Evolutionary conservation across 1,284 basidiomycete genomes (phyloP), one percentile per base, ranked within the genome.

Genomic region (Austroboletus niveus): DNA sequence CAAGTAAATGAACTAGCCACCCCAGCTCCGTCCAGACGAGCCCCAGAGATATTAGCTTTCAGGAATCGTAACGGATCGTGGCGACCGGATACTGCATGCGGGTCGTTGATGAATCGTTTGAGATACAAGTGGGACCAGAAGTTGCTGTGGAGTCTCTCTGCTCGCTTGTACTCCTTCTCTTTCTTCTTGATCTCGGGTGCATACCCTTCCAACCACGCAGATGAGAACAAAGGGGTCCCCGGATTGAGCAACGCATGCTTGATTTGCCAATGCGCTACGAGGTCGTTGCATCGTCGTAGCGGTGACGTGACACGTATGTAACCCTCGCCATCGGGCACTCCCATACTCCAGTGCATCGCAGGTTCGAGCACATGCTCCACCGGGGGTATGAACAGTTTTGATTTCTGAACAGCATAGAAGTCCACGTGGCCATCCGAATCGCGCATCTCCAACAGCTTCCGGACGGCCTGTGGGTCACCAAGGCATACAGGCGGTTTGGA

Each of bases 241-340:
- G 69, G 62, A 8, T 73, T 72, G 8, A 85, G 67, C n/a, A 98
- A 71, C 3, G 81, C 80, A 45, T 85, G 75, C 67, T 98, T 96
- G 69, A 99, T 83, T 69, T 98, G 95, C 93, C 94, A 99, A 72
- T 99, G 97, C 9, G 76, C 74, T 6, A 97, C 66, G 59, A 98
- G 71, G 71, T 99, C 97, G 39, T 76, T 71, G 69, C 86, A 98
- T 22, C 97, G 81, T 41, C 97, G 80, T 45, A 99, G 73, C 0
- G 97, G 97, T 3, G 87, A 92, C 1, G 97, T 98, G 5, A 82
- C 84, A n/a, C 91, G 82, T 10, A 79, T 71, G 68, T 99, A 99
- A 9, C 85, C 87, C 56, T 88, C 85, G 47, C 82, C 80, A 1
- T 77, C 75, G 1, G 76, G 74, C 24, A 94, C 69, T 5, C 90